These are phyloP conservation scores for Pseudogymnoascus sp. DNA, from an alignment of 2,329 filamentous ascomycete species.

Conservation along the genomic window DNA sequence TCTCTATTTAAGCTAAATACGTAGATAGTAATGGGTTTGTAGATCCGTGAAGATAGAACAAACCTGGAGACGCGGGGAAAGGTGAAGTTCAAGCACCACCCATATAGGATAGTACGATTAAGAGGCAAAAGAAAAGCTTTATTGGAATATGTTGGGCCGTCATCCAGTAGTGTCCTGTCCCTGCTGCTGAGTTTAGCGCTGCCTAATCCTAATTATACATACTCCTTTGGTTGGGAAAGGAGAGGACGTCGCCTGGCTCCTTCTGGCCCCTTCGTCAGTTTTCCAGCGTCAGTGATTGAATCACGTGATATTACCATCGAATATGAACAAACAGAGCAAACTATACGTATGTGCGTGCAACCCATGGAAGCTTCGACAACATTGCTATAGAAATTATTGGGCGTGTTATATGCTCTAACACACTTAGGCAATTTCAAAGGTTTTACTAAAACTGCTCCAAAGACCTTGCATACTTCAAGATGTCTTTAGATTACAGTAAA, in stretches of 20 bases:
- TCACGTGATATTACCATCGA: background rate
- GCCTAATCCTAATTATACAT: background rate
- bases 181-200: background rate
- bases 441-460: background rate
- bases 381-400: background rate
- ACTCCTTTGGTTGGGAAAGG: background rate
- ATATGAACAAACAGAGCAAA: background rate
- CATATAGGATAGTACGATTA: background rate
- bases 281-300: background rate
- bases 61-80: background rate
- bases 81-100: background rate
- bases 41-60: background rate
- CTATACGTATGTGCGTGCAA: background rate
- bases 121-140: background rate
- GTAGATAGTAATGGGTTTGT: background rate
- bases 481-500: conserved; percentile 59
- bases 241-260: background rate
- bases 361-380: conserved; percentile 8
- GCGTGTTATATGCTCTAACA: background rate
- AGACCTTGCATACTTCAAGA: conserved; percentile 24
- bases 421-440: background rate
- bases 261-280: background rate
- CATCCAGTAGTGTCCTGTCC: background rate
- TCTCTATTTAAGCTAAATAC: background rate
- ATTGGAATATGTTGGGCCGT: background rate